Evolutionary conservation across 2,329 filamentous ascomycete genomes (phyloP), one percentile per base, ranked within the genome.

Genomic region (Pestalotiopsis sp.): DNA sequence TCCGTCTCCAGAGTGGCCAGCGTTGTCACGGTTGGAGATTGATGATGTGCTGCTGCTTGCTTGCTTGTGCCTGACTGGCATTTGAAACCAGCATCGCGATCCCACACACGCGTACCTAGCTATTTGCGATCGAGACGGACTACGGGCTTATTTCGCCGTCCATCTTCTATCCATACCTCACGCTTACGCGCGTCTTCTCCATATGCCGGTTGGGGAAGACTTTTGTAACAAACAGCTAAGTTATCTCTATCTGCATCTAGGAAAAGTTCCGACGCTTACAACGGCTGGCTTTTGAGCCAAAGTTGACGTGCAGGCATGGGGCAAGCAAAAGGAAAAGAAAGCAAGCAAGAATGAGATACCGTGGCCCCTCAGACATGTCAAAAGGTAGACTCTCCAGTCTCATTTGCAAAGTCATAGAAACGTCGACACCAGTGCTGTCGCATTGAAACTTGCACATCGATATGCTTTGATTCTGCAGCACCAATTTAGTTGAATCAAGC

Each of bases 401-500:
- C 31, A 36, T 52, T 17, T n/a, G 14, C 14, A n/a, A 52, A 36
- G 31, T 36, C 31, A 52, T 52, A 20, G 17, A 52, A 52, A 52
- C 5, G 7, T 52, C 20, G 6, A 52, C 7, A 6, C 45, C 45
- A 4, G 17, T 52, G 17, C 17, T 52, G 45, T 20, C 45, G 45
- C 45, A 23, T 14, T 49, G 13, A 49, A 57, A 38, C 25, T 11
- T 41, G 63, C 62, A 27, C 49, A 52, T n/a, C 11, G 38, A 14
- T 65, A 23, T 65, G 20, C 17, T 65, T 23, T 39, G 27, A 36
- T 62, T 31, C 27, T 62, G 59, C 59, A 38, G 31, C 59, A 39
- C n/a, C 17, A 17, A 62, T 62, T 14, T 62, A 62, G 25, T 62
- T 25, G 59, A 62, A 62, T 62, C 59, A 36, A 9, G 27, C 59